Evolutionary conservation across 306 rosid species (phyloP).

Genomic region (Sicyos baderoa): DNA sequence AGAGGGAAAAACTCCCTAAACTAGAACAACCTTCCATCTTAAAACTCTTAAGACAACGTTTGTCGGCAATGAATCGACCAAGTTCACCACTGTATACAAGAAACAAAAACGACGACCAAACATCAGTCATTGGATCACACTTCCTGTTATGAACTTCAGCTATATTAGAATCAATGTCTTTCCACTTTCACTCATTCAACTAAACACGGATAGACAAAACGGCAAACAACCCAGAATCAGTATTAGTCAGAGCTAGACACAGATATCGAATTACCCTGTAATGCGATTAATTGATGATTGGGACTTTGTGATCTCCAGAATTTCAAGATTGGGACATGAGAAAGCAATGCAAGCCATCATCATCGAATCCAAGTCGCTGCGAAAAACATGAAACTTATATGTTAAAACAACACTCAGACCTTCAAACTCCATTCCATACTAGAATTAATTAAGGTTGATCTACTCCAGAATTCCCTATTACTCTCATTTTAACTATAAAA

Average conservation of each 20-base stretch:
- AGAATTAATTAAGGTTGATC: background rate
- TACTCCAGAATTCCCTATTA: background rate
- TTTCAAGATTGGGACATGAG: conserved; percentile 78
- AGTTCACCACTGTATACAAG: conserved; percentile 56
- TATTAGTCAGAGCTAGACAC: background rate
- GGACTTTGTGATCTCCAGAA: conserved; percentile 50
- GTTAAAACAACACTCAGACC: background rate
- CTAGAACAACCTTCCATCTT: conserved; percentile 90
- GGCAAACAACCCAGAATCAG: background rate
- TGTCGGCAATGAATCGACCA: conserved; percentile 79
- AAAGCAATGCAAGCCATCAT: conserved; percentile 91
- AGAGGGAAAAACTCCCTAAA: conserved; percentile 61
- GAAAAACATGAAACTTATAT: conserved; percentile 9
- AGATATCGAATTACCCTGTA: conserved; percentile 50
- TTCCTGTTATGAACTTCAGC: background rate
- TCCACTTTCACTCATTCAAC: background rate
- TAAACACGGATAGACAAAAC: background rate
- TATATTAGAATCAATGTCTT: background rate
- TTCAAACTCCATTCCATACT: background rate
- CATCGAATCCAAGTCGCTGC: conserved; percentile 88
- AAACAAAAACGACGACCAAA: conserved; percentile 14
- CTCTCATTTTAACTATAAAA: background rate
- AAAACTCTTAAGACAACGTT: conserved; percentile 62
- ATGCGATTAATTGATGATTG: conserved; percentile 43
- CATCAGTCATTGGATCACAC: conserved; percentile 18